Evolutionary conservation across 768 basidiomycete species (phyloP).

Genomic region (Mycena galopus): DNA sequence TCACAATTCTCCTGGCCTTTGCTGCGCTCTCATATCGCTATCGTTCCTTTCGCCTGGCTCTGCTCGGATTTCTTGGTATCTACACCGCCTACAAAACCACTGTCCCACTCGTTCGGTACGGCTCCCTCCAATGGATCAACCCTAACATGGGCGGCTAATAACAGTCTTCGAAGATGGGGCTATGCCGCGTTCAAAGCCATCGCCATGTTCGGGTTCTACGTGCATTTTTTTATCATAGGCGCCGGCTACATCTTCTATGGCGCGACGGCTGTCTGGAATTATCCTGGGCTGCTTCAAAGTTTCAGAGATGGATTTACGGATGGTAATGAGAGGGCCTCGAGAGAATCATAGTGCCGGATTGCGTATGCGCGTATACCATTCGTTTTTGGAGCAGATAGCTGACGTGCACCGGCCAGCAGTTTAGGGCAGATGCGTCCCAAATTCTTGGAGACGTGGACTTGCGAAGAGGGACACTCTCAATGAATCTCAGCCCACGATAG

Average conservation of each 20-base stretch:
- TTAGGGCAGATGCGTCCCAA: too few relatives aligned
- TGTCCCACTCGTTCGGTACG: conserved; percentile 38
- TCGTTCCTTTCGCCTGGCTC: conserved; percentile 43
- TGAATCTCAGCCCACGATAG: too few relatives aligned
- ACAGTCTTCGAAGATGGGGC: conserved; percentile 29
- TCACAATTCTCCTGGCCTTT: conserved; percentile 40
- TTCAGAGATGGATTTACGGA: conserved; percentile 36
- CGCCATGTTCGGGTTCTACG: conserved; percentile 53
- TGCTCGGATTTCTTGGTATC: conserved; percentile 44
- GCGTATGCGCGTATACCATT: too few relatives aligned
- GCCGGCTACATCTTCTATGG: conserved; percentile 41
- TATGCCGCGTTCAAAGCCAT: conserved; percentile 46
- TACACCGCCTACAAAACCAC: conserved; percentile 46
- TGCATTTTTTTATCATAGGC: conserved; percentile 49
- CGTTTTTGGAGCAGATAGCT: too few relatives aligned
- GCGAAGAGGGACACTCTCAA: too few relatives aligned
- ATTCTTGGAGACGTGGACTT: too few relatives aligned
- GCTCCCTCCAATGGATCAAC: background rate
- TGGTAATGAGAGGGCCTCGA: background rate
- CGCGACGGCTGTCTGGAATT: conserved; percentile 23
- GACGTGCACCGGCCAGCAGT: too few relatives aligned
- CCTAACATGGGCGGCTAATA: background rate
- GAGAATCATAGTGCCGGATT: too few relatives aligned
- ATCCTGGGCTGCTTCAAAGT: conserved; percentile 28
- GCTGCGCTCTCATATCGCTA: conserved; percentile 47